A percentile compares a stretch with the other conserved stretches of the same genome.
Conservation (phyloP, 768 basidiomycete species). For the Tubosaeta brunneosetosa region DNA sequence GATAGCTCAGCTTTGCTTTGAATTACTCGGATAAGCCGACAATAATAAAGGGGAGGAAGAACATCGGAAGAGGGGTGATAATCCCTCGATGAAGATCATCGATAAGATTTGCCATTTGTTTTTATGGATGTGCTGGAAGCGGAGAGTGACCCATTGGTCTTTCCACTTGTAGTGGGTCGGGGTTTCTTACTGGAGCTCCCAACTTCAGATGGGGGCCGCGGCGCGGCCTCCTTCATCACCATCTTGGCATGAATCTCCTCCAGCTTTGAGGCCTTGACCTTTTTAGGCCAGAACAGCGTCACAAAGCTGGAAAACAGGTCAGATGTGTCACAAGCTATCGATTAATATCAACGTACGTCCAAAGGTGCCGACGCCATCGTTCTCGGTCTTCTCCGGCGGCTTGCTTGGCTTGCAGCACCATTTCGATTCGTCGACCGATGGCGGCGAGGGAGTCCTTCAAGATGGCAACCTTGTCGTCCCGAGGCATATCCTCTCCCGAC, state of each 20-base stretch:
- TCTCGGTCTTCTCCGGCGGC: constrained; percentile 77
- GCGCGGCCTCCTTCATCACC: constrained; percentile 80
- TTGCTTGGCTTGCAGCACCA: constrained; percentile 70
- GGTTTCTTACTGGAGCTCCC: constrained; percentile 53
- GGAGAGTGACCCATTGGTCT: constrained; percentile 50
- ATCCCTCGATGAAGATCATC: constrained; percentile 35
- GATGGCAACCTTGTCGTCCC: constrained; percentile 94
- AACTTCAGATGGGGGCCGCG: constrained; percentile 50
- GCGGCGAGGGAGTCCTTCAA: constrained; percentile 93
- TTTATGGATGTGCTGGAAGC: constrained; percentile 42
- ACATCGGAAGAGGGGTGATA: constrained; percentile 16
- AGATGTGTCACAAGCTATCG: constrained; percentile 3
- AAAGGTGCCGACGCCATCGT: constrained; percentile 90
- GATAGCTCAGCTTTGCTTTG: constrained; percentile 19
- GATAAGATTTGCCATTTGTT: constrained; percentile 58
- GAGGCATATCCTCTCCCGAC: constrained; percentile 87
- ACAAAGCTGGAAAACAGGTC: constrained; percentile 65
- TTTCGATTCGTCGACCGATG: constrained; percentile 89
- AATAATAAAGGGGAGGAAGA: constrained; percentile 18
- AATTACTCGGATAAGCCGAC: constrained; percentile 22
- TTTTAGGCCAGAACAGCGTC: constrained; percentile 96
- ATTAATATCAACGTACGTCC: constrained; percentile 67
- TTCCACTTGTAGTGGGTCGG: constrained; percentile 44
- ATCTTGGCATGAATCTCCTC: constrained; percentile 96
- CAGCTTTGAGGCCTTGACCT: constrained; percentile 88